Evolutionary conservation across 2,329 filamentous ascomycete genomes (phyloP).

Genomic region (Aureobasidium leucospermi): DNA sequence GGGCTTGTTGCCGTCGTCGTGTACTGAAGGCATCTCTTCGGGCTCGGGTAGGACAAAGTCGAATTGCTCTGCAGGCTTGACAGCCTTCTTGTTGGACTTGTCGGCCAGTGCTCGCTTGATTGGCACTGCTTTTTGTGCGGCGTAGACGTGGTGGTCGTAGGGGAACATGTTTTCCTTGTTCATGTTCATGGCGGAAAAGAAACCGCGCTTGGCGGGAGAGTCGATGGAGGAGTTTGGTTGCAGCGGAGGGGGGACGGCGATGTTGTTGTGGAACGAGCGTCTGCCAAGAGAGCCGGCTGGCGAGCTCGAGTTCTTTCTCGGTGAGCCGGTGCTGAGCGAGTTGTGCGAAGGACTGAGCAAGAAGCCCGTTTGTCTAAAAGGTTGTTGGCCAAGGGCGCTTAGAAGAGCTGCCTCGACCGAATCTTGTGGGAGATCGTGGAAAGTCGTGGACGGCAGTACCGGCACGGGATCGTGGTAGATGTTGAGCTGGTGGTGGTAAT

Average conservation of each 20-base stretch:
- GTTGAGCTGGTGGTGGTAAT: slow-evolving; percentile 46
- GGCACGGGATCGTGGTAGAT: slow-evolving; percentile 49
- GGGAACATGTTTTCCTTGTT: slow-evolving; percentile 45
- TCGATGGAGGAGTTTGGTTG: slow-evolving; percentile 52
- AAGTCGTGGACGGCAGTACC: slow-evolving; percentile 28
- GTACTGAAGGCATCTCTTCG: slow-evolving; percentile 70
- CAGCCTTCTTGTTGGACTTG: slow-evolving; percentile 63
- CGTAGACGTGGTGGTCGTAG: slow-evolving; percentile 28
- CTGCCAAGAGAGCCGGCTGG: slow-evolving; percentile 54
- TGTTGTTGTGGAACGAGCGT: slow-evolving; percentile 53
- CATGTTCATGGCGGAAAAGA: slow-evolving; percentile 44
- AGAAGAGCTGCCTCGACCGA: slow-evolving; percentile 47
- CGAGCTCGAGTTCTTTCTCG: slow-evolving; percentile 60
- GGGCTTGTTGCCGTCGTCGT: slow-evolving; percentile 84
- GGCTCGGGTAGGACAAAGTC: slow-evolving; percentile 56
- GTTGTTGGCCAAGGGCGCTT: slow-evolving; percentile 33
- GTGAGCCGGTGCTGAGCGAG: slow-evolving; percentile 54
- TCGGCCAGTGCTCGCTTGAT: slow-evolving; percentile 62
- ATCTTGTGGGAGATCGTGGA: slow-evolving; percentile 25
- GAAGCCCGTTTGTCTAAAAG: slow-evolving; percentile 50
- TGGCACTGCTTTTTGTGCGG: slow-evolving; percentile 24
- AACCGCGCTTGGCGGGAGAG: slow-evolving; percentile 58
- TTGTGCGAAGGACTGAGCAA: slow-evolving; percentile 55
- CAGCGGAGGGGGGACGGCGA: slow-evolving; percentile 59
- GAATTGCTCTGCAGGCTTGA: slow-evolving; percentile 49